Percentiles rank a stretch among this genome's conserved stretches.
Evolutionary conservation across 352 stramenopile genomes (phyloP).

Genomic region (Phytophthora pseudosyringae): DNA sequence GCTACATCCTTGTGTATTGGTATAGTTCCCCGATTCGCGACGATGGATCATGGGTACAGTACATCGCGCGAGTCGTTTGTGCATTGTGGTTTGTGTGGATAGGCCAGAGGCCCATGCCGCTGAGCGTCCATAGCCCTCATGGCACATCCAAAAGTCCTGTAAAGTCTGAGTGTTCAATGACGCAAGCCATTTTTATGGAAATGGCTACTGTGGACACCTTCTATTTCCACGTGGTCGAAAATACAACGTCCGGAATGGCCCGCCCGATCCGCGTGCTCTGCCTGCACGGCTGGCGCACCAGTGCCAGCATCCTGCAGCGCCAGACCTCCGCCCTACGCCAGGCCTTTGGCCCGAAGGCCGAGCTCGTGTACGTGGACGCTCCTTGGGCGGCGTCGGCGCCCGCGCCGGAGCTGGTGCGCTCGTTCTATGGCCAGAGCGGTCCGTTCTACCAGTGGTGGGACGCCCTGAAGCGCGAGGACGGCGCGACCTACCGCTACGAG

Average conservation of each 20-base stretch:
- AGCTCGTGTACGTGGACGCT: conserved; percentile 74
- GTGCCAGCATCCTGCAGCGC: conserved; percentile 58
- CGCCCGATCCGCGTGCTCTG: conserved; percentile 74
- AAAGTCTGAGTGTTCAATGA: too few species aligned
- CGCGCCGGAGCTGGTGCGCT: conserved; percentile 63
- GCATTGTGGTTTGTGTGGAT: too few species aligned
- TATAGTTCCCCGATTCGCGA: too few species aligned
- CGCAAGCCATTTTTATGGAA: too few species aligned
- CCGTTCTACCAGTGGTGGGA: conserved; percentile 88
- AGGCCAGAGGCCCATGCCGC: too few species aligned
- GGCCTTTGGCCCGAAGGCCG: conserved; percentile 56
- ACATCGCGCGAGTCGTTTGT: too few species aligned
- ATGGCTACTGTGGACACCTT: too few species aligned
- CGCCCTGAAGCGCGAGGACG: conserved; percentile 45
- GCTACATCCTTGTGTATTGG: too few species aligned
- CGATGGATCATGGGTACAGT: too few species aligned
- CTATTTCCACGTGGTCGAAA: too few species aligned
- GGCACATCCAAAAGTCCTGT: too few species aligned
- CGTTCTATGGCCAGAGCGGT: conserved; percentile 57
- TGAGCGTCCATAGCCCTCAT: too few species aligned
- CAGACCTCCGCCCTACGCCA: conserved; percentile 66
- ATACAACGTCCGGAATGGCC: conserved; percentile 32
- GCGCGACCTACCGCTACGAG: conserved; percentile 56
- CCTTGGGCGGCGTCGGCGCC: conserved; percentile 65
- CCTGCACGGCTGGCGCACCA: conserved; percentile 84